Conservation (phyloP, 1,139 yeast species). For the Debaryomycetaceae sp. region DNA sequence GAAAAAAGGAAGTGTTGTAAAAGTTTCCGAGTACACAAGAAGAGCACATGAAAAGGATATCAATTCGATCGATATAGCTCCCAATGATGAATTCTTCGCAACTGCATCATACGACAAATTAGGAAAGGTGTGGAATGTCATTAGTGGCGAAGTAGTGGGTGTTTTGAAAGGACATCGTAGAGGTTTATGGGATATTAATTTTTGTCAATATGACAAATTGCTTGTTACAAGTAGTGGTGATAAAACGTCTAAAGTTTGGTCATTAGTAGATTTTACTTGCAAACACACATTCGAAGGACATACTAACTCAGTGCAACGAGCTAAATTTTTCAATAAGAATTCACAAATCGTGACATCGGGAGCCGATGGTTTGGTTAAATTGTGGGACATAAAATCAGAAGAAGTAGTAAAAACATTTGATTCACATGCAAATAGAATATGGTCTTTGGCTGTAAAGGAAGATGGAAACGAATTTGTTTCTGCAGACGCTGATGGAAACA, state of each 20-base stretch:
- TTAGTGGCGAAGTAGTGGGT: constrained; percentile 80
- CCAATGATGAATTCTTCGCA: constrained; percentile 84
- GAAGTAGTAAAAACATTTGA: constrained; percentile 83
- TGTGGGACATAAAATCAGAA: constrained; percentile 70
- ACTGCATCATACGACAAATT: constrained; percentile 96
- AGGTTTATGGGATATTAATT: constrained; percentile 90
- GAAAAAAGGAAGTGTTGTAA: constrained; percentile 25
- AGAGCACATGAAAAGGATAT: constrained; percentile 97
- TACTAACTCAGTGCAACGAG: constrained; percentile 86
- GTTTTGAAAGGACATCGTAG: constrained; percentile 86
- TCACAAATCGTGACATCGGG: constrained; percentile 79
- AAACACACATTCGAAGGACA: constrained; percentile 89
- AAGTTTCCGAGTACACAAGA: constrained; percentile 76
- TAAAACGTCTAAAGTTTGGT: constrained; percentile 88
- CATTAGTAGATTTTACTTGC: constrained; percentile 71
- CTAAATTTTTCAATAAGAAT: constrained; percentile 62
- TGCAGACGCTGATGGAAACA: constrained; percentile 94
- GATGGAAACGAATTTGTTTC: constrained; percentile 72
- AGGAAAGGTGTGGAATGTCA: constrained; percentile 83
- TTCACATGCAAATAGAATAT: constrained; percentile 89
- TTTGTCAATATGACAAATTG: constrained; percentile 74
- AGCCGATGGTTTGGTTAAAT: constrained; percentile 89
- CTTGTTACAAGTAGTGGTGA: constrained; percentile 86
- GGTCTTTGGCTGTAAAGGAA: constrained; percentile 72
- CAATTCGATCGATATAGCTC: constrained; percentile 81